A percentile compares a stretch with the other conserved stretches of the same genome.
Evolutionary conservation across 805 yeast species (phyloP).

Genomic region (Dipodascus geniculatus): DNA sequence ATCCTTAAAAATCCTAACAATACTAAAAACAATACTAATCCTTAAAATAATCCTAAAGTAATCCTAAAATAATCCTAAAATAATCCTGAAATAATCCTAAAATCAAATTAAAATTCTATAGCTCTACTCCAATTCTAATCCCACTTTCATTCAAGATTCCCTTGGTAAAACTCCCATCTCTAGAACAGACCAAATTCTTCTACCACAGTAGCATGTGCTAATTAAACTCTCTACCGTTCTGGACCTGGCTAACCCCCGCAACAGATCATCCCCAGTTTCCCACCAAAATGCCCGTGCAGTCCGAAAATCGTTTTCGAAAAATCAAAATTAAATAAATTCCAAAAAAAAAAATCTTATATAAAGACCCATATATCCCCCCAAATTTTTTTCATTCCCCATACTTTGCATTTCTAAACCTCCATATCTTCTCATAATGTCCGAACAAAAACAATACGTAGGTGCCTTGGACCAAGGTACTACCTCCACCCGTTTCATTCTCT

Average conservation of each 20-base stretch:
- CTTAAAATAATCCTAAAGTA: too few relatives aligned
- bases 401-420: not conserved
- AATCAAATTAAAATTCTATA: too few relatives aligned
- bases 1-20: too few relatives aligned
- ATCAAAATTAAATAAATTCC: not conserved
- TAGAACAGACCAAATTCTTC: too few relatives aligned
- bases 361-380: not conserved
- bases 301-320: not conserved
- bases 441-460: slow-evolving; percentile 31
- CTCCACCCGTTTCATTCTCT: slow-evolving; percentile 78
- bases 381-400: not conserved
- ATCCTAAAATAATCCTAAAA: too few relatives aligned
- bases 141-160: too few relatives aligned
- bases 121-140: too few relatives aligned
- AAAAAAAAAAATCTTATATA: too few relatives aligned
- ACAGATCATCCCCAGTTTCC: not conserved
- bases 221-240: not conserved
- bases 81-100: too few relatives aligned
- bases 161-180: too few relatives aligned
- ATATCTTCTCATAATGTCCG: not conserved
- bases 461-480: slow-evolving; percentile 87
- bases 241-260: not conserved
- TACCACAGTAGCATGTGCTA: too few relatives aligned
- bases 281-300: not conserved
- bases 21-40: too few relatives aligned